Base-by-base conservation (phyloP, 495 filamentous ascomycete species). In the Penicillium arizonense region DNA sequence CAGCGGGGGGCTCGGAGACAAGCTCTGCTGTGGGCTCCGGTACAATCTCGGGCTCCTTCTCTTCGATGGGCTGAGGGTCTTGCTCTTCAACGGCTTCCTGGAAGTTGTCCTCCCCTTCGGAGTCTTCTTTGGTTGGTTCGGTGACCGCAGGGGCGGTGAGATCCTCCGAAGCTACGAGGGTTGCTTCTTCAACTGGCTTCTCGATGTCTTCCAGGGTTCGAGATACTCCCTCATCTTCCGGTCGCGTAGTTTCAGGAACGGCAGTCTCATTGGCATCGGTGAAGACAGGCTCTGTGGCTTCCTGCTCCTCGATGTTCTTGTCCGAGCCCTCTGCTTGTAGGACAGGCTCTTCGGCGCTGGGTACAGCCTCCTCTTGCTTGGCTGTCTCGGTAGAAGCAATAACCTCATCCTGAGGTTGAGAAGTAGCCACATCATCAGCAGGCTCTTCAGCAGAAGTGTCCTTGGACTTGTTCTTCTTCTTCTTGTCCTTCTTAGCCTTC, bases 391-490 rank as follows among this genome's bases (percentile, higher is more conserved):
- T 6, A 9, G 39, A 38, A 34, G 24, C 7, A 21, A 33, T 12
- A 26, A 28, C 14, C 14, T 30, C 7, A 26, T 44, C 49, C 10
- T 18, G 13, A 4, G 40, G 42, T 11, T 50, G 48, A 10, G 41
- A 16, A 5, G n/a, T 3, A n/a, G 0, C 20, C 3, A n/a, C 50
- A 32, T 39, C 32, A n/a, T 53, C 32, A 4, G 12, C 26, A 12
- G 44, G 37, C 12, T 48, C 35, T 4, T 62, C 59, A 18, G 50
- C 20, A 44, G 52, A 55, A 13, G 44, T 50, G 6, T 50, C 62
- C 52, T 70, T 68, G 21, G 47, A 52, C 61, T 70, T 70, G 44
- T 67, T 71, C 52, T 71, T 67, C 58, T 71, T 71, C 46, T 65
- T 68, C 50, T 71, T 69, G 37, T 65, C 61, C 14, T 56, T 55